Conservation (phyloP, 768 basidiomycete species). For the Coprinopsis marcescibilis region DNA sequence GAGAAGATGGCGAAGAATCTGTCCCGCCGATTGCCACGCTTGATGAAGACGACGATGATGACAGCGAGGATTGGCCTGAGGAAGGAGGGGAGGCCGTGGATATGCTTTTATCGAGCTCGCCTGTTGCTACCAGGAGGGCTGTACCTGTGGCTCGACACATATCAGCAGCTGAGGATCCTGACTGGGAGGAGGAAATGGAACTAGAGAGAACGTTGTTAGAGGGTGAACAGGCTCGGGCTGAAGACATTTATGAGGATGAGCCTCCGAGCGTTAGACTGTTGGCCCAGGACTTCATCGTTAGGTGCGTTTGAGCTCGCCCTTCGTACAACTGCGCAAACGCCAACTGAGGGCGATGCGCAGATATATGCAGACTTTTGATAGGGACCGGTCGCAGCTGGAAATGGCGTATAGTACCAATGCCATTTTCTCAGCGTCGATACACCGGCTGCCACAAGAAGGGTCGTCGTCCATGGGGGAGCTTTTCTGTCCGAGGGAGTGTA, state of each 20-base stretch:
- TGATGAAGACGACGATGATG: too few species aligned
- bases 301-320: background rate
- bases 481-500: background rate
- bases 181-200: background rate
- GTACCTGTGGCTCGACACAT: background rate
- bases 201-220: too few species aligned
- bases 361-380: slow-evolving; percentile 4
- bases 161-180: background rate
- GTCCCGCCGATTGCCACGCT: too few species aligned
- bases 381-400: background rate
- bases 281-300: background rate
- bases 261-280: background rate
- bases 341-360: background rate
- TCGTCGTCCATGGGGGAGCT: background rate
- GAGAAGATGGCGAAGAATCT: too few species aligned
- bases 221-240: too few species aligned
- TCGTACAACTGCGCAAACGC: background rate
- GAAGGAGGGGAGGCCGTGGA: too few species aligned
- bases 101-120: too few species aligned
- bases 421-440: background rate
- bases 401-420: slow-evolving; percentile 1
- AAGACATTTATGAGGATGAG: background rate
- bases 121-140: background rate
- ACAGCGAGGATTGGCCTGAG: too few species aligned
- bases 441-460: background rate